Conservation (phyloP, 768 basidiomycete genomes). For the Russula virescens region DNA sequence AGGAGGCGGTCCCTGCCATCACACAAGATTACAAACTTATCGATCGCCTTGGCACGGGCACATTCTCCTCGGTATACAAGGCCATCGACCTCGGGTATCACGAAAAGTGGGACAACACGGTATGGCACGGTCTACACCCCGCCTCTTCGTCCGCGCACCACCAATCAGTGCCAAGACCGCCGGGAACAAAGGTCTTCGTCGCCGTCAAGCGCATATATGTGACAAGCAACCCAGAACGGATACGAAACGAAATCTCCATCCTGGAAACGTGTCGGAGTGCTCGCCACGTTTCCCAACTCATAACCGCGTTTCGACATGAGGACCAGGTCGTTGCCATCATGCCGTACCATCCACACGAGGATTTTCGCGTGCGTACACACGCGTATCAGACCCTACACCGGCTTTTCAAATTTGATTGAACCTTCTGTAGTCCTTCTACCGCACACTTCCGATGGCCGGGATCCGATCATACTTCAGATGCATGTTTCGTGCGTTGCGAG, state of each 20-base stretch:
- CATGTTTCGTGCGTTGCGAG: conserved; percentile 83
- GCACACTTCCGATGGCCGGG: conserved; percentile 61
- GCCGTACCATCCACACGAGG: conserved; percentile 88
- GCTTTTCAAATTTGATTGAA: conserved; percentile 17
- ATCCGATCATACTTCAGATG: conserved; percentile 87
- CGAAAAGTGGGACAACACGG: conserved; percentile 66
- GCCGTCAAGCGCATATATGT: conserved; percentile 97
- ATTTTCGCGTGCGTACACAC: conserved; percentile 74
- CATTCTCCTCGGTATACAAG: conserved; percentile 99
- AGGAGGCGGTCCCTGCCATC: conserved; percentile 60
- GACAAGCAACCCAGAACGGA: conserved; percentile 88
- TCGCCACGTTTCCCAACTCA: conserved; percentile 85
- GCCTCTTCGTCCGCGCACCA: conserved; percentile 58
- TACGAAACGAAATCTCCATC: conserved; percentile 88
- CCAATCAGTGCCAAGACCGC: conserved; percentile 43
- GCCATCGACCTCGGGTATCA: conserved; percentile 78
- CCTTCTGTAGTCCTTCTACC: conserved; percentile 65
- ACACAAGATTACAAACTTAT: conserved; percentile 65
- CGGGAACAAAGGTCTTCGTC: conserved; percentile 62
- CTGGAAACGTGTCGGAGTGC: conserved; percentile 81
- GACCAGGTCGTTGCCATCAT: conserved; percentile 94
- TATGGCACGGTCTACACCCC: conserved; percentile 67
- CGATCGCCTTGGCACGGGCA: conserved; percentile 93
- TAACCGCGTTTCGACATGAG: conserved; percentile 84
- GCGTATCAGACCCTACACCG: background rate